These are phyloP conservation scores for Wallemia mellicola DNA, from an alignment of 1,284 basidiomycete species.

Conservation along the genomic window DNA sequence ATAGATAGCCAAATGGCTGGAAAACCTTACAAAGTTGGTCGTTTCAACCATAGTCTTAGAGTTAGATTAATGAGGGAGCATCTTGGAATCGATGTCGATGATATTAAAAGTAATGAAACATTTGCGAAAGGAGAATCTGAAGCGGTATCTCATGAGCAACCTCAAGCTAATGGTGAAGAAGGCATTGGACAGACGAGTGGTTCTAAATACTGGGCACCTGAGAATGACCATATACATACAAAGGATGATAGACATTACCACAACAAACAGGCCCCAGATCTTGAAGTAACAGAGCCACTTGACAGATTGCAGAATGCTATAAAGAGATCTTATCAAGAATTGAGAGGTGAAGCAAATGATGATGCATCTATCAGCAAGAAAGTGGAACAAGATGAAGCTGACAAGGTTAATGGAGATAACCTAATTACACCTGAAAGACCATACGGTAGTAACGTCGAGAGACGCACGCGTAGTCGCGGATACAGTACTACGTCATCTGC, in stretches of 20 bases:
- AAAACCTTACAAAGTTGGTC: slow-evolving; percentile 74
- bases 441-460: background rate
- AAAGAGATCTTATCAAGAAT: background rate
- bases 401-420: background rate
- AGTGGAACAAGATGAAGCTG: background rate
- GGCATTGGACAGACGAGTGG: slow-evolving; percentile 7
- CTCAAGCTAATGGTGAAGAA: background rate
- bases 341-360: background rate
- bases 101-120: slow-evolving; percentile 18
- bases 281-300: background rate
- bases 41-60: slow-evolving; percentile 80
- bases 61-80: slow-evolving; percentile 91
- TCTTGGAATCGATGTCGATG: slow-evolving; percentile 77
- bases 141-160: background rate
- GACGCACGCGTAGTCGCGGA: background rate
- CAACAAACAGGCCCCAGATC: background rate
- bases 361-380: background rate
- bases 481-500: background rate
- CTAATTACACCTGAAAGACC: background rate
- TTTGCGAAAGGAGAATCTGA: background rate
- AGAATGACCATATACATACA: slow-evolving; percentile 30
- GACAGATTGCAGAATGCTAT: background rate
- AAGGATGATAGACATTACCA: slow-evolving; percentile 8
- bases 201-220: slow-evolving; percentile 45
- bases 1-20: slow-evolving; percentile 62